phyloP scores from a whole-genome alignment of 2,329 filamentous ascomycete species.

The Emericellopsis cladophorae region DNA sequence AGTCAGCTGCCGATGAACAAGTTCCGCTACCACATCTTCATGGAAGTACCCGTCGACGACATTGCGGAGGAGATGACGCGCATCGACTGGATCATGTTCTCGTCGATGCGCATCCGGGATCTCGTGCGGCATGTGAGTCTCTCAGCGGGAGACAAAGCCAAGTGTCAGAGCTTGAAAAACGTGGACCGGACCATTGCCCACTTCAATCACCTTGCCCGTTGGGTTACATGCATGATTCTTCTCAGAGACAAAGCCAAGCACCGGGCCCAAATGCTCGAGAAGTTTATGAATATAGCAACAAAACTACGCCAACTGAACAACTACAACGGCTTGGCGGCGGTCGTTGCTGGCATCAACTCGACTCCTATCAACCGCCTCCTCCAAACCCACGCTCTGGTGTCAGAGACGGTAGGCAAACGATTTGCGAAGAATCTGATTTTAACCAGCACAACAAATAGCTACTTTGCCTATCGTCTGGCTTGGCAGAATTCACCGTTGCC shows the following conservation, averaged over 20 bases:
- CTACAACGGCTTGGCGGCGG: constrained; percentile 90
- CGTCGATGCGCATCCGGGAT: constrained; percentile 83
- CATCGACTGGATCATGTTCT: constrained; percentile 98
- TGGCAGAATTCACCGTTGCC: constrained; percentile 92
- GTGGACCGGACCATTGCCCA: constrained; percentile 92
- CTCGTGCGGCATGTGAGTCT: constrained; percentile 84
- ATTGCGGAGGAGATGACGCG: constrained; percentile 86
- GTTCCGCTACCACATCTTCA: constrained; percentile 77
- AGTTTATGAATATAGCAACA: constrained; percentile 83
- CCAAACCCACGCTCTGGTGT: constrained; percentile 67
- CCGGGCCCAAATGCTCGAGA: constrained; percentile 79
- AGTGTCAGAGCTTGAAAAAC: constrained; percentile 66
- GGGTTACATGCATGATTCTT: constrained; percentile 73
- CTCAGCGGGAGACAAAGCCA: constrained; percentile 55
- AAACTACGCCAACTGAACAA: constrained; percentile 89
- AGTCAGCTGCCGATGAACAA: constrained; percentile 65
- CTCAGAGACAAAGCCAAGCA: constrained; percentile 94
- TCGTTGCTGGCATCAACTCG: constrained; percentile 85
- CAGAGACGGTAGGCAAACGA: constrained; percentile 60
- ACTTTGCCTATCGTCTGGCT: constrained; percentile 89
- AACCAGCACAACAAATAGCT: constrained; percentile 86
- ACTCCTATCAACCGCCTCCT: constrained; percentile 73
- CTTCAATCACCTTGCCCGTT: constrained; percentile 75
- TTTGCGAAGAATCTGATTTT: constrained; percentile 82
- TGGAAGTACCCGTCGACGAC: constrained; percentile 73